Base-by-base conservation (phyloP, 306 rosid genomes). In the Aeschynomene evenia region DNA sequence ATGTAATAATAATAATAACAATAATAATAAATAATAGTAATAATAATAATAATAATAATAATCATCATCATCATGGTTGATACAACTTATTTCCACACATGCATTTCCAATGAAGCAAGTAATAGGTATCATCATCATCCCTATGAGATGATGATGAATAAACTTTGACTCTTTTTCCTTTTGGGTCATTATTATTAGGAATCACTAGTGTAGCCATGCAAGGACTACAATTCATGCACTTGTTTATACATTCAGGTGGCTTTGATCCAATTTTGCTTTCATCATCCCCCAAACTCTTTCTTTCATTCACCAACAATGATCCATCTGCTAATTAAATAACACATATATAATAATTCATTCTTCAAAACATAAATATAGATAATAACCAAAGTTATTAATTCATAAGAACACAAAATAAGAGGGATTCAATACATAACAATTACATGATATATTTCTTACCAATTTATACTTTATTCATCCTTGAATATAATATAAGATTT, bases 21-120 rank as follows among this genome's bases (percentile, higher is more conserved):
- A 34, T 5, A 34, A 34, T 34, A 34, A 5, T 5, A 5, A 34
- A 34, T 34, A 34, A 34, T 4, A 4, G 6, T 7, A 12, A 5
- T n/a, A n/a, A n/a, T n/a, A n/a, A n/a, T n/a, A n/a, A n/a, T n/a
- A n/a, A n/a, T n/a, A n/a, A n/a, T n/a, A 3, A 13, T 40, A 28
- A 48, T 7, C 13, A 20, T 36, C 5, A 24, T 4, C 36, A 57
- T 87, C 85, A 86, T 61, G 96, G 96, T 18, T 83, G 90, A 81
- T 61, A 93, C 3, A 93, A 67, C 85, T 85, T 88, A 58, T 85
- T 49, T 34, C 97, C 94, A 74, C 98, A 93, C 64, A 65, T 80
- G 82, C 98, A 93, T 83, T 85, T 90, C 98, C 98, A 93, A 8
- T 95, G 79, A 21, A 93, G 89, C 34, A 85, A 88, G 36, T 93